Base-by-base conservation (phyloP, 805 yeast species). In the Candida railenensis region DNA sequence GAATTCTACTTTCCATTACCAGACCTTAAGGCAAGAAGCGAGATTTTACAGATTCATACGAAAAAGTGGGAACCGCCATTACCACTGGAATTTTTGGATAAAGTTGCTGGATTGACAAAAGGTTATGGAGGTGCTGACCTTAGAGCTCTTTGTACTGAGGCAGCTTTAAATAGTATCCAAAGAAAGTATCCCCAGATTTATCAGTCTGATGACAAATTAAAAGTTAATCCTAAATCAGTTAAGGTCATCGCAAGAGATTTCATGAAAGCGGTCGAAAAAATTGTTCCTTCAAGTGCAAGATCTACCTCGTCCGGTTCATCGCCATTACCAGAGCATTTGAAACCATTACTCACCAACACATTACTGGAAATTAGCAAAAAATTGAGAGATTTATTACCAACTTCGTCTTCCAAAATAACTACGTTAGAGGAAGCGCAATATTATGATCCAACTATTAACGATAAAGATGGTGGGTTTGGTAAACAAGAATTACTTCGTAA, bases 111-210 rank as follows among this genome's bases (percentile, higher is more conserved):
- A 18, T 67, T 89, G 47, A 92, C 99, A 0, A 92, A 91, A 62
- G 99, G 99, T 0, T 94, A 88, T 59, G 99, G 99, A 40, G 99
- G 99, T 71, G 98, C 99, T 2, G 99, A 94, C 64, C 71, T 94
- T 51, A 73, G 97, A 46, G 96, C 98, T 0, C 70, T 94, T 25
- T 90, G 98, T 63, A 92, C 98, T 0, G 99, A 94, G 62, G 91
- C 97, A 25, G 98, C 98, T 0, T 73, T 94, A 51, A 84, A 86
- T 57, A 85, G 96, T 57, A 92, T 94, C 36, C 97, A 92, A 66
- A 73, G 98, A 52, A 80, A 85, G 40, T 92, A 85, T 55, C 99
- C 99, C 0, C 98, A 94, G 65, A 92, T 94, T 39, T 94, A 94
- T 65, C 69, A 77, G 51, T 78, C 91, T 8, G 74, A 77, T 44